Evolutionary conservation across 345 rosid species (phyloP).

Genomic region (Acer yangbiense): DNA sequence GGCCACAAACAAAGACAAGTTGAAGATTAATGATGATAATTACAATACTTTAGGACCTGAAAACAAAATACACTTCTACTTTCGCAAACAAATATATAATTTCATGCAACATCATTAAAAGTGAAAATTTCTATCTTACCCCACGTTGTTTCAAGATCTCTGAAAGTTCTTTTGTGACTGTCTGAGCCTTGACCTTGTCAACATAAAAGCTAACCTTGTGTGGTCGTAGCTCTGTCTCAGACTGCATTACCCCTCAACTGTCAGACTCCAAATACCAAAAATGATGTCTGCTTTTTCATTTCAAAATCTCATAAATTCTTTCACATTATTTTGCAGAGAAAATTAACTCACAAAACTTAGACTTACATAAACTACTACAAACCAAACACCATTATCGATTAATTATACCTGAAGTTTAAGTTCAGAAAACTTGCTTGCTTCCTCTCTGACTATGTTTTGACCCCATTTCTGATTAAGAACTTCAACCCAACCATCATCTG

Average conservation of each 20-base stretch:
- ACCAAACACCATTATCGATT: conserved; percentile 2
- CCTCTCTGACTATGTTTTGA: conserved; percentile 60
- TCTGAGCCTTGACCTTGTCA: conserved; percentile 76
- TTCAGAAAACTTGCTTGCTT: conserved; percentile 76
- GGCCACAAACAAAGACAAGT: conserved; percentile 18
- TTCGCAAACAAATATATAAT: conserved; percentile 3
- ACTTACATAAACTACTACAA: neutral
- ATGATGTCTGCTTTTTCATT: neutral
- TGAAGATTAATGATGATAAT: neutral
- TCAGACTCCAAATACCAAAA: conserved; percentile 16
- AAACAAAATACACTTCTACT: conserved; percentile 3
- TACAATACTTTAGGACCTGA: neutral
- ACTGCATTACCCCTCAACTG: conserved; percentile 43
- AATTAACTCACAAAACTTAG: neutral
- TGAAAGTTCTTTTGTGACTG: conserved; percentile 60
- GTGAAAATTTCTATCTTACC: conserved; percentile 47
- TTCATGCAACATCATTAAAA: neutral
- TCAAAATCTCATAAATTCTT: neutral
- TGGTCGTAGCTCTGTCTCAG: conserved; percentile 86
- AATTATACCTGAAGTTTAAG: conserved; percentile 82
- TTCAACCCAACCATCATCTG: conserved; percentile 92
- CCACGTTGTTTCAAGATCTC: conserved; percentile 59
- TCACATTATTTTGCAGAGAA: neutral
- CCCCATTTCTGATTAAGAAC: conserved; percentile 87
- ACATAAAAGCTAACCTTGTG: conserved; percentile 94